A percentile compares a stretch with the other conserved stretches of the same genome.
Conservation (phyloP, 192 early-diverging fungal genomes). For the Gonapodya sp. region DNA sequence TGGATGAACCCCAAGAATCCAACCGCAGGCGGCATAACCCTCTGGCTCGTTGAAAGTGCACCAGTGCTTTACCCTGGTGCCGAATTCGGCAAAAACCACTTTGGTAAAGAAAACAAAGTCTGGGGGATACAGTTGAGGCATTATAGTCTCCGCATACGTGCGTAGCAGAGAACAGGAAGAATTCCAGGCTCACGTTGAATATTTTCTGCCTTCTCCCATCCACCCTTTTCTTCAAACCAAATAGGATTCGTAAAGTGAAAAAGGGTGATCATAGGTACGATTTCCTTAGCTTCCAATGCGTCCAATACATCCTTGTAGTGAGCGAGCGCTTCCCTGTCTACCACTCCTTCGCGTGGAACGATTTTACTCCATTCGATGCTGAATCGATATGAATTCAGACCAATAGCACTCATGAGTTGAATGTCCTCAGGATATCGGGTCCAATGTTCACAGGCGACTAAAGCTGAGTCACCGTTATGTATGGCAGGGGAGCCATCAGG, state of each 20-base stretch:
- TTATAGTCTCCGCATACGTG: not conserved
- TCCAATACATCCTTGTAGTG: slow-evolving; percentile 8
- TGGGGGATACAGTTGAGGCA: slow-evolving; percentile 11
- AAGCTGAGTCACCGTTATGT: not conserved
- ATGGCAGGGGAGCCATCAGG: not conserved
- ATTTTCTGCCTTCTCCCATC: not conserved
- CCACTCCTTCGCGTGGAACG: not conserved
- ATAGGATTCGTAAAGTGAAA: slow-evolving; percentile 8
- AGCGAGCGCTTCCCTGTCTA: not conserved
- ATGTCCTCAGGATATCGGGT: slow-evolving; percentile 3
- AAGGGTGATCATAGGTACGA: slow-evolving; percentile 7
- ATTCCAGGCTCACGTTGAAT: not conserved
- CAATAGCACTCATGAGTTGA: not conserved
- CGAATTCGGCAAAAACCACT: slow-evolving; percentile 27
- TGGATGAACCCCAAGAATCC: not conserved
- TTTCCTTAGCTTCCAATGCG: not conserved
- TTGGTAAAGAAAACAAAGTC: slow-evolving; percentile 32
- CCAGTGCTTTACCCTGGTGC: slow-evolving; percentile 33
- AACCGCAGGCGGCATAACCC: not conserved
- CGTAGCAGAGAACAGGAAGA: not conserved
- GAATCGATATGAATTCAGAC: not conserved
- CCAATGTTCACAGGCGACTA: not conserved
- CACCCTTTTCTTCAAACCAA: not conserved
- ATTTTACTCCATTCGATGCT: slow-evolving; percentile 3
- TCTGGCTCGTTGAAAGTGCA: slow-evolving; percentile 35